Evolutionary conservation across 768 basidiomycete species (phyloP).

Genomic region (Rhodotorula sphaerocarpa): DNA sequence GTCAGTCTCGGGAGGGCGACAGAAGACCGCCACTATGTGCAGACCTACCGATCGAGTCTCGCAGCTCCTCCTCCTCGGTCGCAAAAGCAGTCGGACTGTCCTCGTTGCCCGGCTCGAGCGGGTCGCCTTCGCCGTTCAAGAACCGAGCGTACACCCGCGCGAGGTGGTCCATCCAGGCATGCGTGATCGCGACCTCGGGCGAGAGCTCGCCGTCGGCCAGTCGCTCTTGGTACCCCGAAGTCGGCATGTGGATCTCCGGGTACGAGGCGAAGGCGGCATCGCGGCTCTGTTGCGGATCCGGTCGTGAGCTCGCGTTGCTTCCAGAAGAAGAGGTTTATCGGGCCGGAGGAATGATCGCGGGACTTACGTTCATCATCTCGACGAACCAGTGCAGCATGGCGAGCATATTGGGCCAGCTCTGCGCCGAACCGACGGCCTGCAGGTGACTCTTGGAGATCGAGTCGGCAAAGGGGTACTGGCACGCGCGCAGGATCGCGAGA

Average conservation of each 20-base stretch:
- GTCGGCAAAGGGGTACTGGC: constrained; percentile 72
- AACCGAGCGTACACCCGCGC: constrained; percentile 55
- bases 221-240: constrained; percentile 51
- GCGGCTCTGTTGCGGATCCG: constrained; percentile 11
- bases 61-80: constrained; percentile 41
- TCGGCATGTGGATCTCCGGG: constrained; percentile 52
- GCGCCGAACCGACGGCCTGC: constrained; percentile 76
- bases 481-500: constrained; percentile 60
- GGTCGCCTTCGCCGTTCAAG: constrained; percentile 55
- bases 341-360: neutral
- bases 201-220: constrained; percentile 42
- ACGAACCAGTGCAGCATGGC: constrained; percentile 90
- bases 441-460: constrained; percentile 78
- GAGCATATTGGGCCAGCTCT: constrained; percentile 82
- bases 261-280: constrained; percentile 29
- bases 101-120: constrained; percentile 41
- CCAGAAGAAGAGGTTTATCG: neutral
- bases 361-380: constrained; percentile 64
- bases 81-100: neutral
- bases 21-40: neutral
- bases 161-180: constrained; percentile 37
- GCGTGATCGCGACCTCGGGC: constrained; percentile 26
- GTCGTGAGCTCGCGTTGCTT: neutral
- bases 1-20: neutral
- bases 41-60: constrained; percentile 12